Percentiles rank a stretch among this genome's conserved stretches.
These are phyloP conservation scores for Inga oerstediana DNA, from an alignment of 306 rosid genomes.

Conservation along the genomic window DNA sequence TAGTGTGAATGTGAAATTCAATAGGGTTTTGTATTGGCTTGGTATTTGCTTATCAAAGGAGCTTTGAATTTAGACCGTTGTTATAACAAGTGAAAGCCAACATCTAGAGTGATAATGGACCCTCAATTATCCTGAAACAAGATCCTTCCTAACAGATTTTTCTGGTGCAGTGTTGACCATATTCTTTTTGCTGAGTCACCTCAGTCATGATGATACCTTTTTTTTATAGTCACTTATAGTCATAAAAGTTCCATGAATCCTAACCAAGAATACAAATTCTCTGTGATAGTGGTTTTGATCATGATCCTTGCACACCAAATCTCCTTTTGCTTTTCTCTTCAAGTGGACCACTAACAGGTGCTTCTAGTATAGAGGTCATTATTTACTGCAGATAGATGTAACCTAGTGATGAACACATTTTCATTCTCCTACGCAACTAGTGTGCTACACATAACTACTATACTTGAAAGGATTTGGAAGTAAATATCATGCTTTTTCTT, in stretches of 20 bases:
- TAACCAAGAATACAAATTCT: neutral
- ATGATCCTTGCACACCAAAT: constrained; percentile 6
- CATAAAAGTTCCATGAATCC: constrained; percentile 6
- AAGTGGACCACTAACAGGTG: constrained; percentile 16
- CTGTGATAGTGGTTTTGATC: constrained; percentile 4
- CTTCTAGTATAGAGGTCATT: neutral
- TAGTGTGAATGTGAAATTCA: constrained; percentile 37
- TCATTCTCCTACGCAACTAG: constrained; percentile 4
- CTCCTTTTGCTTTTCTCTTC: neutral
- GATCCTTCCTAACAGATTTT: constrained; percentile 16
- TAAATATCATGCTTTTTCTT: constrained; percentile 1
- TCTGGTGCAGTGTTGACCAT: constrained; percentile 17
- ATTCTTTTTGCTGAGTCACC: constrained; percentile 11
- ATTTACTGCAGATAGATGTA: neutral
- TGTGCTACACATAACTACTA: neutral
- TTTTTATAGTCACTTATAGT: neutral
- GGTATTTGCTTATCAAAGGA: constrained; percentile 44
- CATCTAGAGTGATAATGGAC: constrained; percentile 42
- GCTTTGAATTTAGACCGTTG: constrained; percentile 73
- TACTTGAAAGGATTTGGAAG: neutral
- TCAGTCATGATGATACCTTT: neutral
- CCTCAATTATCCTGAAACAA: constrained; percentile 36
- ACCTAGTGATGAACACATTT: neutral
- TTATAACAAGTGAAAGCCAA: constrained; percentile 42
- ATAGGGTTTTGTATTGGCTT: neutral